Evolutionary conservation across 2,329 filamentous ascomycete species (phyloP), one percentile per base, ranked within the genome.

Genomic region (Pestalotiopsis sp.): DNA sequence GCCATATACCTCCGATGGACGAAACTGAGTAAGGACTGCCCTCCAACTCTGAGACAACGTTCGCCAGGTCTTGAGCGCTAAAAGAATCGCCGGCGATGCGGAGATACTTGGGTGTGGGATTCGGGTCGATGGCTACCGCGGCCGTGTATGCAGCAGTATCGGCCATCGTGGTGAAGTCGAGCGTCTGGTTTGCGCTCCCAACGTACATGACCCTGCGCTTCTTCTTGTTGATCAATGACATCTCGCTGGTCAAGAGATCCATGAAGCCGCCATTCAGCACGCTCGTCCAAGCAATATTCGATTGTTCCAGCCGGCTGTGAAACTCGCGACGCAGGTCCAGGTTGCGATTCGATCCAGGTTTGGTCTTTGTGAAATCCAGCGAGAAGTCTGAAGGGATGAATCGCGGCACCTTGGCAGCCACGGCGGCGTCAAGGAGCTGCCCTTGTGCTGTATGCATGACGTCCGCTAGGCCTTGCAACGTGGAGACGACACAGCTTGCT

Each of bases 341-440:
- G 65, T 72, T 72, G 20, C 71, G 71, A 41, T 72, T 72, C 1
- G 71, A 67, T 17, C 71, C 71, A 17, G 69, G 69, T 27, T 23
- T 11, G n/a, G 70, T 71, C 69, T 70, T 70, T 31, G 71, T 72
- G 66, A 72, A 72, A 62, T 72, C 71, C 36, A 72, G 70, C 11
- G 71, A 62, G 31, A 69, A 69, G 39, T 71, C 67, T 5, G 69
- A 69, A 31, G 71, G 67, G 61, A 57, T 65, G 38, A 72, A 69
- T 1, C 70, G 49, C 56, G 71, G 56, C 17, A 67, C 67, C 25
- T 58, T 45, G 23, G 67, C 56, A 23, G 71, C 66, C 12, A 70
- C 60, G 14, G 69, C 20, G 4, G 69, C 68, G 52, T 72, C 69
- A 27, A 65, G 66, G 17, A 67, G 66, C 31, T 27, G 27, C 13